Evolutionary conservation across 129 eudicot genomes (phyloP).

Genomic region (Escallonia rubra): DNA sequence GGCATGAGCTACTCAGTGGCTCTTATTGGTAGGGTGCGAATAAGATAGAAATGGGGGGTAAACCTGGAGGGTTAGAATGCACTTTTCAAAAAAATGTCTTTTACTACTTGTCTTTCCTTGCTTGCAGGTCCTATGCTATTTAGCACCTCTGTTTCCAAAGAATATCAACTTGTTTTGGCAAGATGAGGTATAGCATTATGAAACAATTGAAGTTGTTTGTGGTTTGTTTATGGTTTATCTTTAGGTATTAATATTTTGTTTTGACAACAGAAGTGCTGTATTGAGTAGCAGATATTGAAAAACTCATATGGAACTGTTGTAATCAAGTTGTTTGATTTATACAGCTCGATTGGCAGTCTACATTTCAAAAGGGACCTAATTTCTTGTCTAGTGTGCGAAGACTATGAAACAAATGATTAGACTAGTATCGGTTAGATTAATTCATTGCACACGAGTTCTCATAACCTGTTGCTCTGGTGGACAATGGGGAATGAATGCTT

Average conservation of each 20-base stretch:
- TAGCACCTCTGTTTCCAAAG: constrained; percentile 87
- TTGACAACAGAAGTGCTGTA: background rate
- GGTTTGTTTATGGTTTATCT: background rate
- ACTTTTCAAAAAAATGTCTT: constrained; percentile 1
- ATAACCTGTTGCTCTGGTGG: too few relatives aligned
- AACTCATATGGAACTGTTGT: background rate
- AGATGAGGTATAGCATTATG: constrained; percentile 74
- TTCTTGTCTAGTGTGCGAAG: too few relatives aligned
- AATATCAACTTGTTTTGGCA: constrained; percentile 91
- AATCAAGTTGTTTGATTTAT: background rate
- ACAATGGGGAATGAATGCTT: too few relatives aligned
- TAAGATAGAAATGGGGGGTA: background rate
- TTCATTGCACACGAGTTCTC: too few relatives aligned
- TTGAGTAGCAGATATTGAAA: background rate
- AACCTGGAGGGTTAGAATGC: background rate
- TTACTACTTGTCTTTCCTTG: constrained; percentile 12
- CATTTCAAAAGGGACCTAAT: too few relatives aligned
- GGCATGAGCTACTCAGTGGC: too few relatives aligned
- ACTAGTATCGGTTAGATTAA: too few relatives aligned
- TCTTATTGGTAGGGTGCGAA: background rate
- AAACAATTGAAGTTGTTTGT: background rate
- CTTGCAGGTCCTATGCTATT: constrained; percentile 68
- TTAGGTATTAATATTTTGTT: background rate
- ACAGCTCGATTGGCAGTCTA: too few relatives aligned
- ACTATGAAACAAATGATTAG: too few relatives aligned